Base-by-base conservation (phyloP, 2,329 filamentous ascomycete species). In the Metarhizium album region DNA sequence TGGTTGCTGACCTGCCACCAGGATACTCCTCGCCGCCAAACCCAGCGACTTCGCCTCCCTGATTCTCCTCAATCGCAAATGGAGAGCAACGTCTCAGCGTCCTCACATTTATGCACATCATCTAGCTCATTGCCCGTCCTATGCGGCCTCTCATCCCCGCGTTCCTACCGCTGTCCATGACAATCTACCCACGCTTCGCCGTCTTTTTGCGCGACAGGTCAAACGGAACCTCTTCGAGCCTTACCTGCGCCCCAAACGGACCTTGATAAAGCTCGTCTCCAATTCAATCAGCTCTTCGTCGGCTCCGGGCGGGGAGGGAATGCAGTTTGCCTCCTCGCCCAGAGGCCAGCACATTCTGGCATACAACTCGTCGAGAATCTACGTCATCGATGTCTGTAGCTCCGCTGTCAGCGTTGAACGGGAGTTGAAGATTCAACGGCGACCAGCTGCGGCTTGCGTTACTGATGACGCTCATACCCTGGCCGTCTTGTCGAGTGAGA, bases 271-370 rank as follows among this genome's bases (percentile, higher is more conserved):
- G 62, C 74, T 95, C 48, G 82, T 94, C 13, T 93, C 87, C 37
- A 88, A 84, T 47, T 90, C 86, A 5, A 87, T 87, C 58, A 91
- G 86, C 63, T 90, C 87, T 1, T 89, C 86, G 1, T 88, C 88
- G 22, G 85, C 84, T 54, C 89, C 88, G 1, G 85, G 86, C 33
- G 87, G 87, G 31, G 89, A 95, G 65, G 87, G 87, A 45, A 87
- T 95, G 70, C 86, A 88, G 50, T 95, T 94, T 65, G 82, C 79
- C 55, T 80, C 88, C 53, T 94, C 89, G 2, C 82, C 87, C 5
- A 80, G 78, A 49, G 88, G 87, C 2, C 82, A 84, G 57, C 80
- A 84, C 58, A 69, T 94, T 29, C 76, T 94, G 40, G 88, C 86
- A 48, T 87, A 90, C 65, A 94, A 88, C 66, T 94, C 89, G 37